Base-by-base conservation (phyloP, 1,139 yeast genomes). In the Suhomyces bokatorum region DNA sequence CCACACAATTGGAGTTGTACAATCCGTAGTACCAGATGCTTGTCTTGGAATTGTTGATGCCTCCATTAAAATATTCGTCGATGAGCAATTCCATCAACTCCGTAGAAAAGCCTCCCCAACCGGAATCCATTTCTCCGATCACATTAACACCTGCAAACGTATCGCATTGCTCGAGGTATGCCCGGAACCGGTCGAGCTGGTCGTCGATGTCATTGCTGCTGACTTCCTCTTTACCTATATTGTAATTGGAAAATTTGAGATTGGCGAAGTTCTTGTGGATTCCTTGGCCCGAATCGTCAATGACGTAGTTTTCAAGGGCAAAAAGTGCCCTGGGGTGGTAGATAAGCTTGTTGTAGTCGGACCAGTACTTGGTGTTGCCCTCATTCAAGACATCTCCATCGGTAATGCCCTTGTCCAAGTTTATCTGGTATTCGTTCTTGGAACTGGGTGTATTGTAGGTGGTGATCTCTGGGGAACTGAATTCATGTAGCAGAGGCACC, bases 21-120 rank as follows among this genome's bases (percentile, higher is more conserved):
- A 64, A 42, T 1, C 64, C 73, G 56, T 63, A 68, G 3, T 58
- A 56, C 65, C 87, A 79, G 0, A 87, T 55, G 16, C 64, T 68
- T 44, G 67, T 56, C 48, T 73, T 73, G 47, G 63, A 66, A 43
- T 59, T 62, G 17, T 76, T 60, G 38, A 48, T 55, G 3, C 75
- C 72, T 56, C 85, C 86, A 8, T 90, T 82, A 46, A 80, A 70
- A 53, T 81, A 83, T 50, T 89, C 96, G 61, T 91, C 97, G 42
- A 80, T 71, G 26, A 90, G 47, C 16, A 73, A 76, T 12, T 69
- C 59, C 28, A 90, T 50, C 51, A 83, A 55, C 37, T 74, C 74
- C 31, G 70, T 62, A 1, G 87, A 66, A 54, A 87, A 84, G 0
- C 96, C 97, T 35, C 91, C 85, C 98, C 98, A 93, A 0, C 85